Percentiles rank a stretch among this genome's conserved stretches.
Conservation (phyloP, 164 flowering plant species). For the Nymphaea colorata region DNA sequence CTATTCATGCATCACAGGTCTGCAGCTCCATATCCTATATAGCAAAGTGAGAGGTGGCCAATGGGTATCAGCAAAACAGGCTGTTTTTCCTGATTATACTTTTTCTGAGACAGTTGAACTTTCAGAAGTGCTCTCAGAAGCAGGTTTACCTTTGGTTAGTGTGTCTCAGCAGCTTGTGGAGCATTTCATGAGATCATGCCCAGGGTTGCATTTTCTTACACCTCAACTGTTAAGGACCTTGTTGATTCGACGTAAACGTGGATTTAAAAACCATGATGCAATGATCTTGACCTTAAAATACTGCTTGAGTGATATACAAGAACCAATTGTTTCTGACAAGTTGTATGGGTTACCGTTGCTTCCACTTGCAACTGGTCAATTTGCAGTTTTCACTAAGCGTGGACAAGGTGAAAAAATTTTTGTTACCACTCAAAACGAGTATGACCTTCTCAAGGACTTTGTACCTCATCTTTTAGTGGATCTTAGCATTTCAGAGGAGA, state of each 20-base stretch:
- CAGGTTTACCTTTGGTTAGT: slow-evolving; percentile 64
- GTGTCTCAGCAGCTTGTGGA: slow-evolving; percentile 48
- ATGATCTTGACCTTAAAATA: slow-evolving; percentile 72
- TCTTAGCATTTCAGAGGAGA: slow-evolving; percentile 40
- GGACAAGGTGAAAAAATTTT: slow-evolving; percentile 66
- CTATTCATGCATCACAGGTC: slow-evolving; percentile 47
- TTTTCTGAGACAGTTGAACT: slow-evolving; percentile 55
- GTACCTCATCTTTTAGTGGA: slow-evolving; percentile 72
- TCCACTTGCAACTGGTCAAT: slow-evolving; percentile 80
- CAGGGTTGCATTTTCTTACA: slow-evolving; percentile 65
- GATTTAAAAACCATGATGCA: slow-evolving; percentile 49
- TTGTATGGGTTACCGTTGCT: slow-evolving; percentile 72
- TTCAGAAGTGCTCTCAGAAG: slow-evolving; percentile 60
- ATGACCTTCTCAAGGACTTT: slow-evolving; percentile 67
- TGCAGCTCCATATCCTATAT: slow-evolving; percentile 55
- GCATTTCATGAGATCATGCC: slow-evolving; percentile 56
- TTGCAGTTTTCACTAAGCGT: slow-evolving; percentile 45
- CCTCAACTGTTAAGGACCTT: slow-evolving; percentile 66
- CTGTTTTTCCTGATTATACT: slow-evolving; percentile 76
- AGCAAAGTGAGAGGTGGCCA: slow-evolving; percentile 92
- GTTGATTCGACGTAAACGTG: slow-evolving; percentile 68
- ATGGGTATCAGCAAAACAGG: slow-evolving; percentile 89
- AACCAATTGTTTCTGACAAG: slow-evolving; percentile 26
- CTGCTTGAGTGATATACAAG: slow-evolving; percentile 60
- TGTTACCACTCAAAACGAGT: slow-evolving; percentile 53